Percentiles rank a stretch among this genome's conserved stretches.
phyloP scores from a whole-genome alignment of 169 alveolate genomes.

The Plasmodium cynomolgi region DNA sequence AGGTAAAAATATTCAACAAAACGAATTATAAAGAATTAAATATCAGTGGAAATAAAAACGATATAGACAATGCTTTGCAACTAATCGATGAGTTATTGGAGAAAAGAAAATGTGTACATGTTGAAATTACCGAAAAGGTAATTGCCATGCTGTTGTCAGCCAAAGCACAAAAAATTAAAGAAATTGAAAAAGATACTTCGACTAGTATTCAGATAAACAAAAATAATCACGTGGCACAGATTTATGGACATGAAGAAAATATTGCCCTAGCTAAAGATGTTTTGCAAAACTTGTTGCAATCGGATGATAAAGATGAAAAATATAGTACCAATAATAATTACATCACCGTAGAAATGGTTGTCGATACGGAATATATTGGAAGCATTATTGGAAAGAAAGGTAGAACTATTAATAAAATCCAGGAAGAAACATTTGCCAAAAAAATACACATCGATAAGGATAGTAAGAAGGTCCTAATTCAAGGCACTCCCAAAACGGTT shows the following conservation, averaged over 20 bases:
- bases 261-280: conserved; percentile 48
- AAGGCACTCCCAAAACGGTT: conserved; percentile 53
- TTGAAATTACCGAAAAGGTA: conserved; percentile 57
- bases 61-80: conserved; percentile 59
- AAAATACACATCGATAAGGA: conserved; percentile 67
- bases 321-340: conserved; percentile 25
- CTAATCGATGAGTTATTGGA: conserved; percentile 58
- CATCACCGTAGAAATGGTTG: conserved; percentile 60
- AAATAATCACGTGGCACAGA: conserved; percentile 51
- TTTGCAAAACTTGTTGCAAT: conserved; percentile 27
- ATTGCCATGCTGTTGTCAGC: conserved; percentile 55
- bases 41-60: conserved; percentile 67
- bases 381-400: conserved; percentile 69
- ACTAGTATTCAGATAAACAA: conserved; percentile 71
- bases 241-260: conserved; percentile 66
- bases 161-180: conserved; percentile 72
- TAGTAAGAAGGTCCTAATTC: conserved; percentile 42
- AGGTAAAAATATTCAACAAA: conserved; percentile 64
- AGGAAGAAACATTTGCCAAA: conserved; percentile 65
- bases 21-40: conserved; percentile 60
- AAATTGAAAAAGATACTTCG: conserved; percentile 64
- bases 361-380: conserved; percentile 69
- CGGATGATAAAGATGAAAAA: conserved; percentile 36
- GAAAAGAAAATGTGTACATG: conserved; percentile 41
- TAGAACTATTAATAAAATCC: conserved; percentile 66